Percentiles rank a stretch among this genome's conserved stretches.
phyloP scores from a whole-genome alignment of 495 filamentous ascomycete species.

The Tuber magnatum region DNA sequence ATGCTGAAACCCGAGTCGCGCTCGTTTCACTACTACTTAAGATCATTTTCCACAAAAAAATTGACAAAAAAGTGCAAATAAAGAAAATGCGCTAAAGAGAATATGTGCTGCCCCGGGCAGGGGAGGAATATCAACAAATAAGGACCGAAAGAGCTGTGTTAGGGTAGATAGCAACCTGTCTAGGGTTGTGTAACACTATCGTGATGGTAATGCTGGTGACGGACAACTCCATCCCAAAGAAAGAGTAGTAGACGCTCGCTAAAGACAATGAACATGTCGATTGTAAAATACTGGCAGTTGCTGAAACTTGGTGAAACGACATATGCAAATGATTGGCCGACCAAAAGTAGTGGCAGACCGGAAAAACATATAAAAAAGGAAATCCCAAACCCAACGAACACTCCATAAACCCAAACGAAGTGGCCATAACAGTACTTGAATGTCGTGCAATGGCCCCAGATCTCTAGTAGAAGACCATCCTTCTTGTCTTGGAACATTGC shows the following conservation, averaged over 20 bases:
- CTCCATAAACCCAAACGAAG: slow-evolving; percentile 2
- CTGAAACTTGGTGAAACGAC: background rate
- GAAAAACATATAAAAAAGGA: background rate
- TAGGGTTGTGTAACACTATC: slow-evolving; percentile 9
- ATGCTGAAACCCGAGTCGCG: slow-evolving; percentile 26
- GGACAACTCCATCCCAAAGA: background rate
- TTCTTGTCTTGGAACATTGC: slow-evolving; percentile 26
- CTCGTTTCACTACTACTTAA: slow-evolving; percentile 19
- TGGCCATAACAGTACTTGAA: slow-evolving; percentile 26
- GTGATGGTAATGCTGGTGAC: background rate
- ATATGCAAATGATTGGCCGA: background rate
- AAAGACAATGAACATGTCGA: background rate
- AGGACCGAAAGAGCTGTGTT: slow-evolving; percentile 10
- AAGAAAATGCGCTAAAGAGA: slow-evolving; percentile 10
- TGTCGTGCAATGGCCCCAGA: slow-evolving; percentile 24
- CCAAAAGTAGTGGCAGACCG: background rate
- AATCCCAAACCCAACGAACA: too few relatives aligned
- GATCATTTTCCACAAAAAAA: slow-evolving; percentile 21
- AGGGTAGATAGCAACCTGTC: slow-evolving; percentile 19
- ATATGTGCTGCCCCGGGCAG: slow-evolving; percentile 22
- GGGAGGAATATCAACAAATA: slow-evolving; percentile 14
- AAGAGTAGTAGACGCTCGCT: background rate
- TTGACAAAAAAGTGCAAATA: slow-evolving; percentile 8
- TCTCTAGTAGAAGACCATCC: slow-evolving; percentile 38
- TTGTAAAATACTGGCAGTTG: background rate